A percentile compares a stretch with the other conserved stretches of the same genome.
phyloP scores from a whole-genome alignment of 2,329 filamentous ascomycete species.

The Fusarium torulosum region DNA sequence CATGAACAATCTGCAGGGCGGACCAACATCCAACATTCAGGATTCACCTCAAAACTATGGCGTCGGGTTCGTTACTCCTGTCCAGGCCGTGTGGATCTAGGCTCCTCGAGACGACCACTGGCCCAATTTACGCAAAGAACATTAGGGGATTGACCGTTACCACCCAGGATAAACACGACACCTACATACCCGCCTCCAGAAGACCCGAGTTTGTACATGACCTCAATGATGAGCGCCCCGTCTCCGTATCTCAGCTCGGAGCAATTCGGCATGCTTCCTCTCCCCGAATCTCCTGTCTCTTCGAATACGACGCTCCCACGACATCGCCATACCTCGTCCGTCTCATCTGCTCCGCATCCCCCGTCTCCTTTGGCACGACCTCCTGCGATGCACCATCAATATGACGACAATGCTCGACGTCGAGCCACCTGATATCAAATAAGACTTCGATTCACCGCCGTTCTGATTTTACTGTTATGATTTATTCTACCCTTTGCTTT shows the following conservation, averaged over 20 bases:
- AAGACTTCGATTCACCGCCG: conserved; percentile 37
- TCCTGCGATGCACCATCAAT: conserved; percentile 48
- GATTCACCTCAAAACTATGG: conserved; percentile 58
- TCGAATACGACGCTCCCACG: conserved; percentile 53
- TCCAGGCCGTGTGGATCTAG: conserved; percentile 73
- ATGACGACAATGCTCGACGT: conserved; percentile 55
- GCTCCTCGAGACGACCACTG: conserved; percentile 56
- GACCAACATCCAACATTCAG: conserved; percentile 62
- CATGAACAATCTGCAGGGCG: conserved; percentile 57
- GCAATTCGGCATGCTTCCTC: conserved; percentile 58
- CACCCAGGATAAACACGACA: conserved; percentile 65
- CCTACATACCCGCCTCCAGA: conserved; percentile 60
- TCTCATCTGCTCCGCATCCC: conserved; percentile 53
- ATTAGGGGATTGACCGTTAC: conserved; percentile 67
- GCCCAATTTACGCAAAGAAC: conserved; percentile 55
- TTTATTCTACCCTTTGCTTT: conserved; percentile 40
- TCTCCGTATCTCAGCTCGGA: conserved; percentile 62
- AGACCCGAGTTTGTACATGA: conserved; percentile 54
- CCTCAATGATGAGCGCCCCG: conserved; percentile 55
- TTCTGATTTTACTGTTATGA: conserved; percentile 34
- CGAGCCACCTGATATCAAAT: conserved; percentile 46
- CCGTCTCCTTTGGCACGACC: conserved; percentile 53
- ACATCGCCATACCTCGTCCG: conserved; percentile 55
- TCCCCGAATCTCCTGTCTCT: conserved; percentile 60
- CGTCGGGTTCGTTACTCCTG: conserved; percentile 73